phyloP scores from a whole-genome alignment of 2,329 filamentous ascomycete species.

The Eurotiales sp. region DNA sequence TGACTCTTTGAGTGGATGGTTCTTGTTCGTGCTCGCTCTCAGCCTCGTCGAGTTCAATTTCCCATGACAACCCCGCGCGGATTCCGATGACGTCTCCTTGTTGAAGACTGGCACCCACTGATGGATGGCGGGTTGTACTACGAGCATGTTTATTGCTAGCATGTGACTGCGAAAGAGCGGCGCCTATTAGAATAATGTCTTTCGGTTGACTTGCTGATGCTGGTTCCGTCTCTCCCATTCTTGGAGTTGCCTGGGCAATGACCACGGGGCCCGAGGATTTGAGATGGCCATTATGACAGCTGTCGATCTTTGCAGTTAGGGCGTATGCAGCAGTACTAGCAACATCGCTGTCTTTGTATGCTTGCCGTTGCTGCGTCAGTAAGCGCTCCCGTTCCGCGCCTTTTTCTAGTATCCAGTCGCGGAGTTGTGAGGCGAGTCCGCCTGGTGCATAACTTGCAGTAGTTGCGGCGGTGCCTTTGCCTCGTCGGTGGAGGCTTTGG shows the following conservation, averaged over 20 bases:
- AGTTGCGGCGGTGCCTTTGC: conserved; percentile 20
- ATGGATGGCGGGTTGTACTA: neutral
- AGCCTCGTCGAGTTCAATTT: conserved; percentile 26
- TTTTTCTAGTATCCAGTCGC: conserved; percentile 40
- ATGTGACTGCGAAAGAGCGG: neutral
- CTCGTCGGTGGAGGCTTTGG: conserved; percentile 26
- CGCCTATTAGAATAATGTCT: conserved; percentile 29
- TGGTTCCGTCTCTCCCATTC: neutral
- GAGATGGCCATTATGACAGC: conserved; percentile 7
- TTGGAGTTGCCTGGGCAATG: conserved; percentile 2
- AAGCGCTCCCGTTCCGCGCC: conserved; percentile 29
- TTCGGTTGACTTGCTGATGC: too few species aligned
- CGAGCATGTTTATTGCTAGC: neutral
- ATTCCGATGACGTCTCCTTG: conserved; percentile 28
- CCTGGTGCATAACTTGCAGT: conserved; percentile 29
- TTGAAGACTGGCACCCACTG: neutral
- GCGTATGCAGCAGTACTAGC: neutral
- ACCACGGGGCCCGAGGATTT: conserved; percentile 10
- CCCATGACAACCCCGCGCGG: conserved; percentile 32
- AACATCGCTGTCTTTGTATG: neutral
- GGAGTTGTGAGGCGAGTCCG: conserved; percentile 39
- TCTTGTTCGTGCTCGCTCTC: neutral
- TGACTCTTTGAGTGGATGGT: neutral
- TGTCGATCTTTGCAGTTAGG: conserved; percentile 6
- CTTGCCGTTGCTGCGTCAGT: neutral